phyloP scores from a whole-genome alignment of 306 rosid genomes.

The Sicyos baderoa region DNA sequence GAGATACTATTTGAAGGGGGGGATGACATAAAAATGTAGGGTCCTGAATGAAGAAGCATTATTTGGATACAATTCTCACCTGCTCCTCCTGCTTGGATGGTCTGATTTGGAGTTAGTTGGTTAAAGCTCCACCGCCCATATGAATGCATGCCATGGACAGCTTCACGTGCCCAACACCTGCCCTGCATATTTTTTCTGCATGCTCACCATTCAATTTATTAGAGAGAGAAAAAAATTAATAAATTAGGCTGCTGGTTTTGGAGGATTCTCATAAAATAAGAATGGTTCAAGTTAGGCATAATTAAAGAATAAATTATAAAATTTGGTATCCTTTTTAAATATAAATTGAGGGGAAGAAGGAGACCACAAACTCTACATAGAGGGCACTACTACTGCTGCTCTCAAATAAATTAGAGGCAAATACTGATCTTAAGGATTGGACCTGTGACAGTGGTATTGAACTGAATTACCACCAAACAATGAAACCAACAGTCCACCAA shows the following conservation, averaged over 20 bases:
- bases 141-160: constrained; percentile 7
- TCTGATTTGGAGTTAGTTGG: neutral
- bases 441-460: too few species aligned
- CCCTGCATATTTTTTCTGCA: neutral
- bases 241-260: constrained; percentile 6
- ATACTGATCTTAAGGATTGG: too few species aligned
- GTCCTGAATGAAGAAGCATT: neutral
- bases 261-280: constrained; percentile 17
- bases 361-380: too few species aligned
- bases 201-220: neutral
- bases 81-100: neutral
- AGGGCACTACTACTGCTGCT: too few species aligned
- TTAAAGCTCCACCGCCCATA: constrained; percentile 13
- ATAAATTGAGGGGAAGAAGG: too few species aligned
- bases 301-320: too few species aligned
- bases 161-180: constrained; percentile 17
- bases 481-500: too few species aligned
- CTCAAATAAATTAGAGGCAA: too few species aligned
- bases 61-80: constrained; percentile 15
- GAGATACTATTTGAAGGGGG: neutral
- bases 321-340: too few species aligned
- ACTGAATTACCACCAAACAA: too few species aligned
- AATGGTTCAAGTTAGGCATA: neutral
- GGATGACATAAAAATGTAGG: constrained; percentile 5
- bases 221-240: too few species aligned